phyloP scores from a whole-genome alignment of 441 rosid genomes.

The Kokia cookei region DNA sequence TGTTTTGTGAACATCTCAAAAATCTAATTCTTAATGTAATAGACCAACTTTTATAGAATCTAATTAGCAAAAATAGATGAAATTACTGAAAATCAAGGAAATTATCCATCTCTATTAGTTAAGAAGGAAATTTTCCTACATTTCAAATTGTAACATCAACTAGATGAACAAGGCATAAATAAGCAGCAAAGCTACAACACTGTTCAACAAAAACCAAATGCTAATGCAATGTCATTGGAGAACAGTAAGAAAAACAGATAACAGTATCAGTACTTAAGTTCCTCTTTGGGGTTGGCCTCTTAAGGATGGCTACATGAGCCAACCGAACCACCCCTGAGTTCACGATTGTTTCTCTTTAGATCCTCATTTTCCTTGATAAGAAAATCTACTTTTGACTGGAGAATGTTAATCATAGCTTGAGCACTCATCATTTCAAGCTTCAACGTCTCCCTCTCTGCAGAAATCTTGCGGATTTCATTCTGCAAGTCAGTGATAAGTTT shows the following conservation, averaged over 20 bases:
- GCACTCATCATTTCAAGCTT: slow-evolving; percentile 84
- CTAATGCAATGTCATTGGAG: neutral
- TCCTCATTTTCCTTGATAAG: slow-evolving; percentile 72
- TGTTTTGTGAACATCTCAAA: too few species aligned
- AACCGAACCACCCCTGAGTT: too few species aligned
- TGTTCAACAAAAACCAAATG: neutral
- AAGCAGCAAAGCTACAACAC: slow-evolving; percentile 3
- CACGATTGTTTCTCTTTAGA: slow-evolving; percentile 37
- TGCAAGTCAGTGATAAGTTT: slow-evolving; percentile 55
- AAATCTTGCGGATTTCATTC: slow-evolving; percentile 61
- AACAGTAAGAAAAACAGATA: neutral
- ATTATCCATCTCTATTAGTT: neutral
- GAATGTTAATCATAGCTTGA: slow-evolving; percentile 73
- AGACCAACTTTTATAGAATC: too few species aligned
- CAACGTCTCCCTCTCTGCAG: slow-evolving; percentile 66
- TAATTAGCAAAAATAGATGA: too few species aligned
- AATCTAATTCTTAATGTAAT: too few species aligned
- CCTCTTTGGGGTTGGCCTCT: neutral
- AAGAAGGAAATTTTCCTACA: neutral
- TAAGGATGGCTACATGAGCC: too few species aligned
- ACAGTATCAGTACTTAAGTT: neutral
- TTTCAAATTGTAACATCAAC: neutral
- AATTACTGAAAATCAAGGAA: too few species aligned
- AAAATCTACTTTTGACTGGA: slow-evolving; percentile 59
- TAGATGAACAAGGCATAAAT: neutral